Conservation (phyloP, 148 eudicot species). For the Amaranthus hypochondriacus region DNA sequence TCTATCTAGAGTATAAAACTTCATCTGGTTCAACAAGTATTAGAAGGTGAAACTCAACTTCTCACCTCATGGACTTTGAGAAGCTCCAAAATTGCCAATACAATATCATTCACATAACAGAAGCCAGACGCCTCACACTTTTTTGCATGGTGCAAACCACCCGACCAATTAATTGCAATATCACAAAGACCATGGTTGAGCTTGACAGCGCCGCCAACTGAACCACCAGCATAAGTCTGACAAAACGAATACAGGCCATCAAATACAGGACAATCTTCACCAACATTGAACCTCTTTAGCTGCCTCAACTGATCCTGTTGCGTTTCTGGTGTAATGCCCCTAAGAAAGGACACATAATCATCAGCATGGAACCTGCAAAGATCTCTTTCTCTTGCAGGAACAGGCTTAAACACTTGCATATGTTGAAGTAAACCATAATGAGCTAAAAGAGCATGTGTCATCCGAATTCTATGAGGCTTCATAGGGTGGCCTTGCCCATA, state of each 20-base stretch:
- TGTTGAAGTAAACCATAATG: slow-evolving; percentile 56
- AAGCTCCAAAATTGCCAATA: slow-evolving; percentile 55
- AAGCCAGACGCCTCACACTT: slow-evolving; percentile 72
- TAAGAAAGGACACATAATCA: slow-evolving; percentile 54
- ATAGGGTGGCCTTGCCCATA: slow-evolving; percentile 72
- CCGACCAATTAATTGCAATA: slow-evolving; percentile 67
- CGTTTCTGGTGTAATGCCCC: slow-evolving; percentile 52
- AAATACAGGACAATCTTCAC: slow-evolving; percentile 72
- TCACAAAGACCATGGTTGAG: slow-evolving; percentile 53
- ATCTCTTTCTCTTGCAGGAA: slow-evolving; percentile 49
- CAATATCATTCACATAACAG: slow-evolving; percentile 68
- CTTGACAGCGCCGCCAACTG: slow-evolving; percentile 60
- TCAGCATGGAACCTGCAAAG: slow-evolving; percentile 60
- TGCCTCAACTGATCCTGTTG: slow-evolving; percentile 60
- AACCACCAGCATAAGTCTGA: slow-evolving; percentile 68
- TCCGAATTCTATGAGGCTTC: slow-evolving; percentile 63
- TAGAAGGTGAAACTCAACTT: background rate
- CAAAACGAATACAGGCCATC: slow-evolving; percentile 60
- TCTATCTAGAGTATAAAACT: background rate
- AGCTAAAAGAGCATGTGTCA: slow-evolving; percentile 59
- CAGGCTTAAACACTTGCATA: slow-evolving; percentile 57
- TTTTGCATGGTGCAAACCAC: slow-evolving; percentile 69
- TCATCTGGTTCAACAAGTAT: background rate
- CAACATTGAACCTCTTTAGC: slow-evolving; percentile 66
- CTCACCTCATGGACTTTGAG: slow-evolving; percentile 65